Base-by-base conservation (phyloP, 768 basidiomycete genomes). In the Psilocybe tampanensis region DNA sequence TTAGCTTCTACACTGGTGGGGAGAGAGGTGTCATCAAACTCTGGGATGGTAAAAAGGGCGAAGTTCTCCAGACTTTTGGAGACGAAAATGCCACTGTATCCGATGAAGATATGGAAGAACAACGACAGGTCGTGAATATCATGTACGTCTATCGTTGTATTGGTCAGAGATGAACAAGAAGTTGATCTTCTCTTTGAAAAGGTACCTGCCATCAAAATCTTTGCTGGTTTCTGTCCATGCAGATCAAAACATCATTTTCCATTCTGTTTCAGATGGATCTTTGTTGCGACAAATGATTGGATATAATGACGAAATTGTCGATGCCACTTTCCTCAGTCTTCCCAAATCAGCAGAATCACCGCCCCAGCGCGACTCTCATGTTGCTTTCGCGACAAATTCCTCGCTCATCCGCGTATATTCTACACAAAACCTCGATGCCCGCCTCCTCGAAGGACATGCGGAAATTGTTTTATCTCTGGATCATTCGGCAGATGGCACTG, bases 271-370 rank as follows among this genome's bases (percentile, higher is more conserved):
- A n/a, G 83, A 84, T 1, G 80, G 80, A 29, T 75, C 80, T 8
- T 74, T 92, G 22, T 76, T 80, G 2, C 88, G 91, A 17, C 96
- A 98, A 64, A 74, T 98, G 62, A 87, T 98, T 64, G 97, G 97
- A 0, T 99, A 90, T 80, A 98, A 98, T 70, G 97, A 99, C 72
- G 96, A 98, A 72, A 95, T 98, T 62, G 90, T 98, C 49, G 97
- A 98, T 65, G 84, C 88, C 4, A 79, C 83, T 23, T 93, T 95
- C 74, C 80, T 99, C 56, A 83, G 83, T 44, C 68, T 76, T 19
- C 65, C 61, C 7, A 62, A 61, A 24, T 60, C 66, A 6, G 26
- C 61, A 0, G 64, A 60, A 33, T 56, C 60, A 21, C 47, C 67
- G 15, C 54, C 62, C 39, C 59, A 66, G 21, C 68, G 68, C 51